Evolutionary conservation across 2,329 filamentous ascomycete species (phyloP), one percentile per base, ranked within the genome.

Genomic region (Trichoderma cornu-damae): DNA sequence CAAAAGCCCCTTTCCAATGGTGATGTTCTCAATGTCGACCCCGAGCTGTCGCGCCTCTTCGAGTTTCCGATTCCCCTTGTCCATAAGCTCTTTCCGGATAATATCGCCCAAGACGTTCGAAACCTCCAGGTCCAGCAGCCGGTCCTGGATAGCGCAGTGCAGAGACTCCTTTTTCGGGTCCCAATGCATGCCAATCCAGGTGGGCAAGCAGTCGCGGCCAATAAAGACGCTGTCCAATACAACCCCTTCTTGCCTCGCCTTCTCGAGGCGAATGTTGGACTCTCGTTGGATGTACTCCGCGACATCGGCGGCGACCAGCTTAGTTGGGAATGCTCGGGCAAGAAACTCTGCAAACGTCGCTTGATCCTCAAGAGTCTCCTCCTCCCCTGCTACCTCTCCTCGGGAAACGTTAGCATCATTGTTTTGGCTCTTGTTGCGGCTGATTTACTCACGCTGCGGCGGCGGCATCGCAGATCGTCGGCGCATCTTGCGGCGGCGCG

Each of bases 161-260:
- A 71, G 56, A 3, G 65, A 61, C 18, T 65, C 61, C 3, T 20
- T 20, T 1, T 57, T 43, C 0, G 68, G 60, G 32, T 70, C 66
- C 68, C 67, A 71, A 1, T 44, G 49, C 12, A 57, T 51, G 6
- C 49, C 57, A 1, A 58, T 22, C 70, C 70, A 72, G 2, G 61
- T 58, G 0, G 68, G 67, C 2, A 72, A 60, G 5, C 70, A 70
- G 24, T 72, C 65, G 0, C 63, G 51, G 2, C 63, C 68, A 3
- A 72, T 63, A 24, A 32, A 50, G 4, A 72, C 54, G 0, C 66
- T 60, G 1, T 38, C 26, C 0, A 71, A 48, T 1, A 8, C 2
- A 1, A 63, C 20, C 3, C 63, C 62, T 0, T 59, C 53, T 1
- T 16, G 12, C 8, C 53, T 59, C 1, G 70, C 70, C 16, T 59